A percentile compares a stretch with the other conserved stretches of the same genome.
Conservation (phyloP, 495 filamentous ascomycete species). For the Hypomontagnella submonticulosa region DNA sequence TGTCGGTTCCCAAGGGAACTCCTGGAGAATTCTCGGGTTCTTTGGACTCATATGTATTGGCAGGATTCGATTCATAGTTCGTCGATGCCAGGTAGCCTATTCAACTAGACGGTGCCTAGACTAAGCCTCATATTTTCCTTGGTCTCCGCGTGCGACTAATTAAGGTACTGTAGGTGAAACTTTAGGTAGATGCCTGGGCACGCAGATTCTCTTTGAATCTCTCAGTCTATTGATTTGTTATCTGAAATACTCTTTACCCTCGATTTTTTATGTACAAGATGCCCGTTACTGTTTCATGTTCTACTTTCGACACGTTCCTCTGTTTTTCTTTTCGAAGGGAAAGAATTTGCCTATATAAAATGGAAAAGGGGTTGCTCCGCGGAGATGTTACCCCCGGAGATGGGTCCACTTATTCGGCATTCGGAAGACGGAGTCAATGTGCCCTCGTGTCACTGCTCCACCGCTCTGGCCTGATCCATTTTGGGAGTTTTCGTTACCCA, state of each 20-base stretch:
- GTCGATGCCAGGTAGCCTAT: too few relatives aligned
- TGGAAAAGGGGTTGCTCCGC: constrained; percentile 23
- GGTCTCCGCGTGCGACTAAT: too few relatives aligned
- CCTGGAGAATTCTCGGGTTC: too few relatives aligned
- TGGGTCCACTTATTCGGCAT: constrained; percentile 35
- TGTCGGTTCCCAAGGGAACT: too few relatives aligned
- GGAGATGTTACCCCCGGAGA: constrained; percentile 35
- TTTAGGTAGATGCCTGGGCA: too few relatives aligned
- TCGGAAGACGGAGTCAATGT: constrained; percentile 33
- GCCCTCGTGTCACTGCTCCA: constrained; percentile 19
- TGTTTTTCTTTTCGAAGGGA: not conserved
- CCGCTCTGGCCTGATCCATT: constrained; percentile 25
- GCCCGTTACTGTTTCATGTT: not conserved
- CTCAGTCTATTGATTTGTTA: too few relatives aligned
- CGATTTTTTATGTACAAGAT: not conserved
- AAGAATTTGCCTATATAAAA: constrained; percentile 23
- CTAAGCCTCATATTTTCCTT: too few relatives aligned
- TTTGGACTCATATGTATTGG: too few relatives aligned
- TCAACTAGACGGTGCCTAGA: too few relatives aligned
- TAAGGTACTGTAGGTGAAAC: too few relatives aligned
- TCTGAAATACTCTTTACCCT: not conserved
- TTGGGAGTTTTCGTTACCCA: constrained; percentile 40
- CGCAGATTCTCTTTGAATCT: too few relatives aligned
- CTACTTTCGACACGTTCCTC: not conserved
- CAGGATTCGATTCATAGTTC: too few relatives aligned